Conservation (phyloP, 306 rosid species). For the Erythrophleum fordii region DNA sequence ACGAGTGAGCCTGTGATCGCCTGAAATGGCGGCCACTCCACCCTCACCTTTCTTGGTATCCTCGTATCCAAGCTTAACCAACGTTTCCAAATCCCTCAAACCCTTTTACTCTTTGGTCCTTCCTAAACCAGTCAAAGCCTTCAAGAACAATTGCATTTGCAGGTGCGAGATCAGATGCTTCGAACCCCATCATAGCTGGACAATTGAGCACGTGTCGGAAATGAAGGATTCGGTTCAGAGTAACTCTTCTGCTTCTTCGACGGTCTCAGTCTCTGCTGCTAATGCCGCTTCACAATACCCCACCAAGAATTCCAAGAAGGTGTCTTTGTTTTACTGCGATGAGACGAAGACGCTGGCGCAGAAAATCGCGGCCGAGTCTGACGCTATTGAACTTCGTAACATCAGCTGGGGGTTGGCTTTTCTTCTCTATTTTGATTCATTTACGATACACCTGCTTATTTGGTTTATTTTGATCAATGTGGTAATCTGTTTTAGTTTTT, state of each 20-base stretch:
- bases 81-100: constrained; percentile 26
- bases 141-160: constrained; percentile 29
- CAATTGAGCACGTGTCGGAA: constrained; percentile 44
- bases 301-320: constrained; percentile 59
- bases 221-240: constrained; percentile 50
- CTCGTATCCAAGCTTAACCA: constrained; percentile 33
- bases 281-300: constrained; percentile 44
- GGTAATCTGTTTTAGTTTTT: constrained; percentile 14
- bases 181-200: constrained; percentile 55
- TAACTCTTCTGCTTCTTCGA: constrained; percentile 44
- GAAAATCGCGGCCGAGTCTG: constrained; percentile 72
- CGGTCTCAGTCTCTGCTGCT: constrained; percentile 57
- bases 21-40: constrained; percentile 74
- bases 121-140: constrained; percentile 30
- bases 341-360: constrained; percentile 84
- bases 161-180: constrained; percentile 70
- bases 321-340: constrained; percentile 78
- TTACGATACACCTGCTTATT: not conserved
- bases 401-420: constrained; percentile 76
- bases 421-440: not conserved
- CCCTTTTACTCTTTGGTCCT: constrained; percentile 35
- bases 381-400: constrained; percentile 71
- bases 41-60: constrained; percentile 39
- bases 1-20: constrained; percentile 35
- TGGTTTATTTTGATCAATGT: constrained; percentile 29